These are phyloP conservation scores for Candida tunisiensis DNA, from an alignment of 1,139 yeast species.

Conservation along the genomic window DNA sequence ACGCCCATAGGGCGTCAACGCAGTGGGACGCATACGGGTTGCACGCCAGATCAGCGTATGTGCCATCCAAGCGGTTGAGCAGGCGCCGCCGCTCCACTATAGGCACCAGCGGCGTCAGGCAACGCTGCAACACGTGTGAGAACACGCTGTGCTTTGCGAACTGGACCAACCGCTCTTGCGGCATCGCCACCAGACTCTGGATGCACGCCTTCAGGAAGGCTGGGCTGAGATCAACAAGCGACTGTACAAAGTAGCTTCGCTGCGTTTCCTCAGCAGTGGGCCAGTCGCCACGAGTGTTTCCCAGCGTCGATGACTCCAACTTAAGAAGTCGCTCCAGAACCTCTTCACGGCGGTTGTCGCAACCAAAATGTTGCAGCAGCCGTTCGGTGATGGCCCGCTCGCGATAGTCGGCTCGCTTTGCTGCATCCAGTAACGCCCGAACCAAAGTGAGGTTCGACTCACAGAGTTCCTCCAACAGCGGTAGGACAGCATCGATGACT, in stretches of 20 bases:
- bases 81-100: constrained; percentile 48
- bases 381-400: constrained; percentile 49
- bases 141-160: constrained; percentile 82
- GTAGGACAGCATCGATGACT: constrained; percentile 54
- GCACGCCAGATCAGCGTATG: constrained; percentile 38
- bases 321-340: constrained; percentile 54
- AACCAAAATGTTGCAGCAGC: constrained; percentile 35
- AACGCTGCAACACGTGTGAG: constrained; percentile 49
- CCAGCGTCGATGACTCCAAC: constrained; percentile 53
- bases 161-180: constrained; percentile 39
- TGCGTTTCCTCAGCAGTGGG: constrained; percentile 84
- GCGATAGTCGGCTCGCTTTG: constrained; percentile 48
- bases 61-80: constrained; percentile 42
- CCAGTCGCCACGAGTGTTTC: constrained; percentile 77
- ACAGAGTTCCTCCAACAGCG: constrained; percentile 44
- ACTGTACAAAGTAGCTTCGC: constrained; percentile 53
- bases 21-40: constrained; percentile 89
- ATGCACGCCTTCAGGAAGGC: constrained; percentile 40
- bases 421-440: constrained; percentile 49
- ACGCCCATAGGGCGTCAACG: constrained; percentile 70
- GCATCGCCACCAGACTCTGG: constrained; percentile 42
- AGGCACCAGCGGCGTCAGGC: constrained; percentile 28
- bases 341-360: constrained; percentile 21
- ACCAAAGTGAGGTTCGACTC: constrained; percentile 59
- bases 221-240: constrained; percentile 22